Percentiles rank a stretch among this genome's conserved stretches.
Conservation (phyloP, 306 rosid genomes). For the Trifolium subterraneum region DNA sequence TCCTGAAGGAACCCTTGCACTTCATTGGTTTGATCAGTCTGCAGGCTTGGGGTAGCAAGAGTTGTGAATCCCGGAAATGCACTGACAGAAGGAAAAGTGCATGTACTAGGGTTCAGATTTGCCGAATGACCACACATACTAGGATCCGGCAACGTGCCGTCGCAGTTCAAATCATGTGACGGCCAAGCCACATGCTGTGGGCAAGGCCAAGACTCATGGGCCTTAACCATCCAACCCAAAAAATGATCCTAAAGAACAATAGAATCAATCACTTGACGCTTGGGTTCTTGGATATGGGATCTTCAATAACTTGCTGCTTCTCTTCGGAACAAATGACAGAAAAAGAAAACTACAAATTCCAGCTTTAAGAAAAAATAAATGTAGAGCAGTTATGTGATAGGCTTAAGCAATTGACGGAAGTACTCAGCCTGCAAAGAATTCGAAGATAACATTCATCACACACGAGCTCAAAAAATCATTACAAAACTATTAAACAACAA, state of each 20-base stretch:
- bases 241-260: constrained; percentile 48
- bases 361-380: constrained; percentile 44
- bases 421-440: constrained; percentile 76
- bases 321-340: constrained; percentile 47
- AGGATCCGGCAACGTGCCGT: constrained; percentile 43
- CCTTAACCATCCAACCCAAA: constrained; percentile 68
- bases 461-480: constrained; percentile 34
- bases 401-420: constrained; percentile 89
- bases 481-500: constrained; percentile 21
- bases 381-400: constrained; percentile 70
- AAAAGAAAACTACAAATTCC: constrained; percentile 54
- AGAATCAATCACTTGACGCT: constrained; percentile 25
- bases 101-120: constrained; percentile 38
- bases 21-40: constrained; percentile 48
- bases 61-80: constrained; percentile 50
- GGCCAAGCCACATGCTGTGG: constrained; percentile 61
- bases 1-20: constrained; percentile 49
- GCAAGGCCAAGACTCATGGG: constrained; percentile 46
- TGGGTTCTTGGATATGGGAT: constrained; percentile 43
- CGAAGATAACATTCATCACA: constrained; percentile 39
- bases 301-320: constrained; percentile 53
- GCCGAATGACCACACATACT: constrained; percentile 48
- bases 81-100: constrained; percentile 44
- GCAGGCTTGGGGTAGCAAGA: constrained; percentile 48
- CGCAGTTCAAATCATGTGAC: constrained; percentile 49